Evolutionary conservation across 1,139 yeast genomes (phyloP).

Genomic region (Waltiozyma sp.): DNA sequence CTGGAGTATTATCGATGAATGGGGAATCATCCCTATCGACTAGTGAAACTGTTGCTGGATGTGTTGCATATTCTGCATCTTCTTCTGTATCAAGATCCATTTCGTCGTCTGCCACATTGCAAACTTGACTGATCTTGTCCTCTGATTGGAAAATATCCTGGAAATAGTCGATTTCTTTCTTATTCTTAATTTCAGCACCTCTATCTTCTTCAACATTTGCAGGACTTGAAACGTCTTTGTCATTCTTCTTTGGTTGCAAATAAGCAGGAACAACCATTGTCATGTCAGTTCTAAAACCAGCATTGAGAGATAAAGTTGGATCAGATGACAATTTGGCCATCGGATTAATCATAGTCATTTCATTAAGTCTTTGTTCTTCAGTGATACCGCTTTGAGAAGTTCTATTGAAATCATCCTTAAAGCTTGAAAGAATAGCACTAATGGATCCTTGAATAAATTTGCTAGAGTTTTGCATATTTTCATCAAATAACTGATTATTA

Average conservation of each 20-base stretch:
- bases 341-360: conserved; percentile 31
- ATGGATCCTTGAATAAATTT: conserved; percentile 12
- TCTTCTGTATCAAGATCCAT: conserved; percentile 1
- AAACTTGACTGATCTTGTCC: too few relatives aligned
- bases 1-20: neutral
- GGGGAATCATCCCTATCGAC: neutral
- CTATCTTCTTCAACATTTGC: too few relatives aligned
- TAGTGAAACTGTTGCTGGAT: neutral
- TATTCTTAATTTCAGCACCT: neutral
- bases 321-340: conserved; percentile 17
- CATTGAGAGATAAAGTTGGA: conserved; percentile 8
- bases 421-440: conserved; percentile 13
- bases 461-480: conserved; percentile 3
- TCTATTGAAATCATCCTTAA: conserved; percentile 10
- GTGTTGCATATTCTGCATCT: neutral
- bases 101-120: conserved; percentile 6
- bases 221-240: neutral
- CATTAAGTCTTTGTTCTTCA: conserved; percentile 17
- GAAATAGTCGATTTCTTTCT: conserved; percentile 11
- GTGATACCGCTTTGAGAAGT: conserved; percentile 5
- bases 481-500: conserved; percentile 6
- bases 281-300: conserved; percentile 10
- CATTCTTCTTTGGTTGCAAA: neutral
- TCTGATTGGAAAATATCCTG: conserved; percentile 13
- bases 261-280: conserved; percentile 10